phyloP scores from a whole-genome alignment of 768 basidiomycete genomes.

The Cubamyces lactineus region DNA sequence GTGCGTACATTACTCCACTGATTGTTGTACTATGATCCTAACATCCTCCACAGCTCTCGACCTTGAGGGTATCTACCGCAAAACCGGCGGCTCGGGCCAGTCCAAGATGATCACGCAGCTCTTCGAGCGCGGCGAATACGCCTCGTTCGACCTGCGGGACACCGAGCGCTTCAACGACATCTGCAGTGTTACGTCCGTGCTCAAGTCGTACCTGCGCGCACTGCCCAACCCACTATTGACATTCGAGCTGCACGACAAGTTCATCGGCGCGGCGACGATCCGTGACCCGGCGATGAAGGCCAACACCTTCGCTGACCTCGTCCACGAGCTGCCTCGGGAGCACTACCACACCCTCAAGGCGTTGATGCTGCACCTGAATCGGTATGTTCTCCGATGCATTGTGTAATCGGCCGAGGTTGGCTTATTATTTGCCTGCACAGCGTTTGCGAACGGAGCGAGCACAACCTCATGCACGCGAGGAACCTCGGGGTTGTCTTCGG shows the following conservation, averaged over 20 bases:
- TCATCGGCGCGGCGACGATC: constrained; percentile 75
- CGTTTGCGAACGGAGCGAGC: constrained; percentile 66
- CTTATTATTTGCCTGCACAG: constrained; percentile 29
- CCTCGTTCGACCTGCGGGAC: constrained; percentile 86
- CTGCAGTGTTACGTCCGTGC: constrained; percentile 92
- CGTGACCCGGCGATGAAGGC: constrained; percentile 65
- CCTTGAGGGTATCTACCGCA: constrained; percentile 98
- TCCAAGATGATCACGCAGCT: constrained; percentile 92
- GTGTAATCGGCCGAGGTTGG: not conserved
- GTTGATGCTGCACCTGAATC: constrained; percentile 87
- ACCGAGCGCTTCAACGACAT: constrained; percentile 94
- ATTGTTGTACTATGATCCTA: not conserved
- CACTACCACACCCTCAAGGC: constrained; percentile 84
- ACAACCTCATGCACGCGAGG: constrained; percentile 91
- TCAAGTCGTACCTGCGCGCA: constrained; percentile 96
- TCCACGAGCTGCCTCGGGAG: constrained; percentile 79
- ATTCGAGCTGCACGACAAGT: constrained; percentile 87
- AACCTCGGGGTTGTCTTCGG: constrained; percentile 98
- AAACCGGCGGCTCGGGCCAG: constrained; percentile 91
- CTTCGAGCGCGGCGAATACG: constrained; percentile 92
- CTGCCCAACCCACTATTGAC: constrained; percentile 91
- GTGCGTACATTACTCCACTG: constrained; percentile 47
- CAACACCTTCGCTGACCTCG: constrained; percentile 62
- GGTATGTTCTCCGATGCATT: constrained; percentile 48
- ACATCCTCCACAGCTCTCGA: constrained; percentile 66